Evolutionary conservation across 2,329 filamentous ascomycete genomes (phyloP).

Genomic region (Didymella sp.): DNA sequence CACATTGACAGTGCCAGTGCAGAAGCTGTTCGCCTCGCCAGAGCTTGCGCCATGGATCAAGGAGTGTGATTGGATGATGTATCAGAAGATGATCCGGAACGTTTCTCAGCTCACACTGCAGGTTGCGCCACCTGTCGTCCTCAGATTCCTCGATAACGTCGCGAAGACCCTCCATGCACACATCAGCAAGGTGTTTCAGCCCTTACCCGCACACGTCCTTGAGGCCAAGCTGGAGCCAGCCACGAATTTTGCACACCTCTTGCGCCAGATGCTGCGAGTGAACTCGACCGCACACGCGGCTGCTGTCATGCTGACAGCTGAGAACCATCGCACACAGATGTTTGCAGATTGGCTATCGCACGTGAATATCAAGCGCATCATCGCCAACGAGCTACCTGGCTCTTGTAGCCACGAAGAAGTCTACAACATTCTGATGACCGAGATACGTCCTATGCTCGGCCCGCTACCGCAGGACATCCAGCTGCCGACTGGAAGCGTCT

Average conservation of each 20-base stretch:
- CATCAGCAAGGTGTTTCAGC: slow-evolving; percentile 83
- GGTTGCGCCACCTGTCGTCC: slow-evolving; percentile 84
- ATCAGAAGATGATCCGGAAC: slow-evolving; percentile 95
- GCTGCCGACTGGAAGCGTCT: slow-evolving; percentile 63
- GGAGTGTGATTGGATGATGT: slow-evolving; percentile 93
- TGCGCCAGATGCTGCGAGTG: slow-evolving; percentile 87
- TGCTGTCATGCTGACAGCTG: slow-evolving; percentile 88
- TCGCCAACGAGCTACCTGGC: slow-evolving; percentile 62
- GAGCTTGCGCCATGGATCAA: slow-evolving; percentile 91
- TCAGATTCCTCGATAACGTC: slow-evolving; percentile 87
- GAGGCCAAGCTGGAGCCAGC: slow-evolving; percentile 88
- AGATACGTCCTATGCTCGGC: slow-evolving; percentile 74
- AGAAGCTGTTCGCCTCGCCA: slow-evolving; percentile 85
- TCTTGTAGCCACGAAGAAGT: slow-evolving; percentile 63
- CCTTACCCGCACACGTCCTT: slow-evolving; percentile 84
- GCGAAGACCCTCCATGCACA: slow-evolving; percentile 81
- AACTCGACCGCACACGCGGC: slow-evolving; percentile 94
- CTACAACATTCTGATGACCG: slow-evolving; percentile 61
- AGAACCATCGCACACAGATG: slow-evolving; percentile 92
- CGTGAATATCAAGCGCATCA: slow-evolving; percentile 63
- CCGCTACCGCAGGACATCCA: slow-evolving; percentile 72
- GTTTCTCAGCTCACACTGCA: slow-evolving; percentile 88
- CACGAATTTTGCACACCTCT: slow-evolving; percentile 82
- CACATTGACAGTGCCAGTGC: slow-evolving; percentile 93
- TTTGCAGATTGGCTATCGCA: slow-evolving; percentile 84